Evolutionary conservation across 2,329 filamentous ascomycete species (phyloP).

Genomic region (Chrysoporthe austroafricana): DNA sequence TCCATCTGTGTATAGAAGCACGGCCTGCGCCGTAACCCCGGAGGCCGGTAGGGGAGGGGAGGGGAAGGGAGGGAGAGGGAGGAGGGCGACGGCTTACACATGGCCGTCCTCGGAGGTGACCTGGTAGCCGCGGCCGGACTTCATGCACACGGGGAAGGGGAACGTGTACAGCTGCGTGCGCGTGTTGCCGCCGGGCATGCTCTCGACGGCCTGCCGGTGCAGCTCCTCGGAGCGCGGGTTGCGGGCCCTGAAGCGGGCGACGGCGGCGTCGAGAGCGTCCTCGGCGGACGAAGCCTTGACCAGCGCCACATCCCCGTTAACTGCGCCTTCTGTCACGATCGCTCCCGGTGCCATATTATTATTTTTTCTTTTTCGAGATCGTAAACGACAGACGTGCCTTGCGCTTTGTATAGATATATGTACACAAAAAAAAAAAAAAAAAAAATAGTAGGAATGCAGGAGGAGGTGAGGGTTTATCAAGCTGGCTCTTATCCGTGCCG

Average conservation of each 20-base stretch:
- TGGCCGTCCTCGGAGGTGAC: slow-evolving; percentile 48
- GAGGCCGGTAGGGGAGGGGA: no score
- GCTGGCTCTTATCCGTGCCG: slow-evolving; percentile 1
- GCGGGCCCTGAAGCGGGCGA: slow-evolving; percentile 8
- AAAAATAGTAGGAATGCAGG: not conserved
- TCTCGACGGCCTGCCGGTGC: slow-evolving; percentile 10
- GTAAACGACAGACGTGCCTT: no score
- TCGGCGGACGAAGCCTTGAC: not conserved
- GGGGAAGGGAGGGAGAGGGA: not conserved
- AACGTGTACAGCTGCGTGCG: slow-evolving; percentile 39
- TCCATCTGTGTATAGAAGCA: no score
- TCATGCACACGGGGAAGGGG: slow-evolving; percentile 49
- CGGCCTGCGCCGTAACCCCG: no score
- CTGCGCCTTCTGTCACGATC: not conserved
- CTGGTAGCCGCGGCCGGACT: slow-evolving; percentile 40
- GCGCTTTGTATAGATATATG: not conserved
- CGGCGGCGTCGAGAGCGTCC: slow-evolving; percentile 6
- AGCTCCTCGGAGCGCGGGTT: slow-evolving; percentile 15
- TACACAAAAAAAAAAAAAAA: no score
- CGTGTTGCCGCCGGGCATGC: slow-evolving; percentile 38
- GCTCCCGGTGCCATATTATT: not conserved
- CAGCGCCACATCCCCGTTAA: not conserved
- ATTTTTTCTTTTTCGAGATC: no score
- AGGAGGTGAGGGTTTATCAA: not conserved
- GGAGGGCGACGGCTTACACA: slow-evolving; percentile 32